phyloP scores from a whole-genome alignment of 2,329 filamentous ascomycete species.

The Colletotrichum aenigma region DNA sequence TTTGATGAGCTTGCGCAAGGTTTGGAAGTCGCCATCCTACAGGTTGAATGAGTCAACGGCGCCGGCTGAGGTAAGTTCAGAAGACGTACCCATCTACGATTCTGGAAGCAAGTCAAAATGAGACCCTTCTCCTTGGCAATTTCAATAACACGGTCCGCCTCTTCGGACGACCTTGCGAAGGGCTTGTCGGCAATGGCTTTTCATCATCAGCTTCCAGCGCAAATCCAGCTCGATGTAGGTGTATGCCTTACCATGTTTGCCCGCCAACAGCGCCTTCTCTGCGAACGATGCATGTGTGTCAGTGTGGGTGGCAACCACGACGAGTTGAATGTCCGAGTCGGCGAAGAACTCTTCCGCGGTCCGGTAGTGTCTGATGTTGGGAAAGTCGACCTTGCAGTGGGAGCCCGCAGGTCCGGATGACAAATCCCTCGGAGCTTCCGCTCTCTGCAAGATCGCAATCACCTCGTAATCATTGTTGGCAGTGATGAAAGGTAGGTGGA shows the following conservation, averaged over 20 bases:
- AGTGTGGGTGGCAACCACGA: constrained; percentile 64
- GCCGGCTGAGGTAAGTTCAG: too few species aligned
- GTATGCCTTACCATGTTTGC: constrained; percentile 55
- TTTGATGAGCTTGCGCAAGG: constrained; percentile 58
- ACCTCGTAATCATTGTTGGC: constrained; percentile 49
- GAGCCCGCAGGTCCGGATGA: constrained; percentile 31
- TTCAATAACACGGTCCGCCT: constrained; percentile 58
- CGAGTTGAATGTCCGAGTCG: constrained; percentile 62
- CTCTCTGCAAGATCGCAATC: constrained; percentile 52
- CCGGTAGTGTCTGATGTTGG: constrained; percentile 58
- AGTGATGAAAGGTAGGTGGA: constrained; percentile 55
- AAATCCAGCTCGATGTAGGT: too few species aligned
- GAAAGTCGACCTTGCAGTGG: constrained; percentile 54
- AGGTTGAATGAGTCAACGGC: background rate
- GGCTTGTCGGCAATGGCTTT: constrained; percentile 69
- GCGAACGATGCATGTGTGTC: constrained; percentile 54
- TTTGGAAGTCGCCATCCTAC: constrained; percentile 66
- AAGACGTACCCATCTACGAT: constrained; percentile 18
- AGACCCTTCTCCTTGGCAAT: constrained; percentile 50
- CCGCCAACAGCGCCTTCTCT: constrained; percentile 58
- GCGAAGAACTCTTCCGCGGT: constrained; percentile 63
- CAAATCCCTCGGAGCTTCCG: constrained; percentile 36
- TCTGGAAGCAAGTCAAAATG: constrained; percentile 58
- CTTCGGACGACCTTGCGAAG: constrained; percentile 62
- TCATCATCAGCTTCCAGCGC: too few species aligned